Percentiles rank a stretch among this genome's conserved stretches.
Conservation (phyloP, 495 filamentous ascomycete species). For the Talaromyces borbonicus region DNA sequence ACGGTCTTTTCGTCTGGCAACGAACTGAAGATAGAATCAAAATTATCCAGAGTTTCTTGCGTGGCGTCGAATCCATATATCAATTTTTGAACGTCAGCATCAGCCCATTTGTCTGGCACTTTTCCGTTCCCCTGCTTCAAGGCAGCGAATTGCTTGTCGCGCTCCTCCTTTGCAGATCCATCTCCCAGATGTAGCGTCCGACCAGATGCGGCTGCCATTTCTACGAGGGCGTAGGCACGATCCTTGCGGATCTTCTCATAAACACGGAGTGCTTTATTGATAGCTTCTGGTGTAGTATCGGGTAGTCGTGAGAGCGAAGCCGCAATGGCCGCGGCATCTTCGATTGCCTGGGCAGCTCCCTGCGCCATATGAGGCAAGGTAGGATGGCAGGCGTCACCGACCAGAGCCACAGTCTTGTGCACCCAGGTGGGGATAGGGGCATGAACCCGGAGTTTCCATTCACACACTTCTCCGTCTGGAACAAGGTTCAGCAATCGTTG, state of each 20-base stretch:
- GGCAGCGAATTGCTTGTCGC: constrained; percentile 60
- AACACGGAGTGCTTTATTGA: constrained; percentile 56
- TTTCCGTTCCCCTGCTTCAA: constrained; percentile 48
- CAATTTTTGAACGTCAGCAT: constrained; percentile 66
- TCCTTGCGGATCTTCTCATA: constrained; percentile 68
- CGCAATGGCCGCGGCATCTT: constrained; percentile 42
- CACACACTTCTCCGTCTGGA: constrained; percentile 69
- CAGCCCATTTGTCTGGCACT: constrained; percentile 72
- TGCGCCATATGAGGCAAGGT: constrained; percentile 40
- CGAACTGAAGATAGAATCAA: constrained; percentile 44
- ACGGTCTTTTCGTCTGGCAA: background rate
- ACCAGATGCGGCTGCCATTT: constrained; percentile 57
- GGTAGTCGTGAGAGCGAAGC: constrained; percentile 50
- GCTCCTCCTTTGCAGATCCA: constrained; percentile 63
- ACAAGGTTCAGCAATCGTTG: constrained; percentile 67
- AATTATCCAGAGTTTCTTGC: constrained; percentile 48
- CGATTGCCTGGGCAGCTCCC: constrained; percentile 40
- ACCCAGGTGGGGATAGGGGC: constrained; percentile 62
- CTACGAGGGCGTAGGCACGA: constrained; percentile 58
- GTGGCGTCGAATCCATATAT: constrained; percentile 66
- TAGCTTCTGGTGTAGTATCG: constrained; percentile 38
- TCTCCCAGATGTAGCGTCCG: constrained; percentile 63
- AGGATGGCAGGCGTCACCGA: constrained; percentile 40
- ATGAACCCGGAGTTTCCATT: constrained; percentile 71
- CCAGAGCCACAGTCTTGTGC: constrained; percentile 62